Evolutionary conservation across 179 eudicot species (phyloP).

Genomic region (Heliamphora pulchella): DNA sequence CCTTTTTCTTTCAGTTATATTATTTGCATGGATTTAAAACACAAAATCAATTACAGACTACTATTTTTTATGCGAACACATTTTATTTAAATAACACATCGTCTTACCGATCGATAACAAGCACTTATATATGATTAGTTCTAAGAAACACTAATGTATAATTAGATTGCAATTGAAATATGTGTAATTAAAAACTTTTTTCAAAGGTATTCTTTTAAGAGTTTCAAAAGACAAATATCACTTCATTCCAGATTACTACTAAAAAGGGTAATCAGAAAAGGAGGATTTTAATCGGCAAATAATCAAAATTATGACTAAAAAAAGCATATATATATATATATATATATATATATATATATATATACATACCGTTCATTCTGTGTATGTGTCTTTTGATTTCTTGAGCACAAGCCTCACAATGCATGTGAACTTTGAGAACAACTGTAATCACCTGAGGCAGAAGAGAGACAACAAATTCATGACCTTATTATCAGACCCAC

Average conservation of each 20-base stretch:
- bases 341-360: neutral
- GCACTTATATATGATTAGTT: too few species aligned
- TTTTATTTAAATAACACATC: too few species aligned
- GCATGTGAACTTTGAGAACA: constrained; percentile 76
- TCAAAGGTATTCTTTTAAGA: neutral
- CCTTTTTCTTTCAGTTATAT: too few species aligned
- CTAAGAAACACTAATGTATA: too few species aligned
- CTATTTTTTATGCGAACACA: too few species aligned
- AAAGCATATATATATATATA: too few species aligned
- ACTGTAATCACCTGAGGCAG: constrained; percentile 67
- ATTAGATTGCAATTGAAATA: too few species aligned
- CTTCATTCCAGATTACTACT: neutral
- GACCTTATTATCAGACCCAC: neutral
- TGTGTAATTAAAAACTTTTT: too few species aligned
- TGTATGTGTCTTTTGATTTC: constrained; percentile 65
- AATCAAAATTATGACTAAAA: neutral
- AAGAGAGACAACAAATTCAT: constrained; percentile 1
- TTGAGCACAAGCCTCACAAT: constrained; percentile 86
- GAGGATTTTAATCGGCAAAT: neutral
- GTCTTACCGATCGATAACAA: too few species aligned
- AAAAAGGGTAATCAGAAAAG: constrained; percentile 28
- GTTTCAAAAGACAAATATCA: constrained; percentile 8
- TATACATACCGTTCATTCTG: constrained; percentile 53
- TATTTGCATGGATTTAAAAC: too few species aligned
- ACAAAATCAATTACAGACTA: too few species aligned